A percentile compares a stretch with the other conserved stretches of the same genome.
Conservation (phyloP, 805 yeast genomes). For the Spathaspora gorwiae region DNA sequence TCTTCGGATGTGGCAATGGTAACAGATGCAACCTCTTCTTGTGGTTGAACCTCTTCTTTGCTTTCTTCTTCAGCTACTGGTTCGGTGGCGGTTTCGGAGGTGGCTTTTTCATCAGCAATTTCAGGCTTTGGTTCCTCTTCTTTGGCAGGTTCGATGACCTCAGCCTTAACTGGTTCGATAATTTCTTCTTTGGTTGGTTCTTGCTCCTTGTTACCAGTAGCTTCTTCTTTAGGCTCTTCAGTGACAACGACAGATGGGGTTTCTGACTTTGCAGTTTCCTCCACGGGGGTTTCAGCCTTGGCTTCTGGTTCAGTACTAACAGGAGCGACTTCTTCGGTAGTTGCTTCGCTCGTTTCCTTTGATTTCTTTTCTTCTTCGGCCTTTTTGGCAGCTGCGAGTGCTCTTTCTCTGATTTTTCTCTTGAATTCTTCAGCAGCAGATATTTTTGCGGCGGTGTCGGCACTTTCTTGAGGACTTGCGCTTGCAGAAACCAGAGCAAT, state of each 20-base stretch:
- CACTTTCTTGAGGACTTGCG: slow-evolving; percentile 5
- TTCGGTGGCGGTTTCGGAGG: slow-evolving; percentile 1
- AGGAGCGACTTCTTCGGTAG: background rate
- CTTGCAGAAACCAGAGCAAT: slow-evolving; percentile 9
- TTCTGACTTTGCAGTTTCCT: slow-evolving; percentile 7
- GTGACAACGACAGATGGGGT: background rate
- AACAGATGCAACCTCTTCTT: slow-evolving; percentile 1
- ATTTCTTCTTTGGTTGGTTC: slow-evolving; percentile 5
- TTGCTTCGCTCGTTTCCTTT: background rate
- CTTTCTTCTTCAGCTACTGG: slow-evolving; percentile 7
- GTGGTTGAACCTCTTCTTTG: slow-evolving; percentile 1
- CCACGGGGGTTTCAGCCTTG: background rate
- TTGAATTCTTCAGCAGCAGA: slow-evolving; percentile 34
- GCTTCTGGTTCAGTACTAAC: background rate
- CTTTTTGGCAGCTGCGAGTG: slow-evolving; percentile 4
- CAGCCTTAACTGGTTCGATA: slow-evolving; percentile 7
- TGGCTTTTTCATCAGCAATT: background rate
- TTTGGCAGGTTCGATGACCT: slow-evolving; percentile 2
- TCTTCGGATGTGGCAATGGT: slow-evolving; percentile 3
- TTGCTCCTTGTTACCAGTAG: background rate
- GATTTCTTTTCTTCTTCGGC: slow-evolving; percentile 5
- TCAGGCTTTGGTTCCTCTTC: slow-evolving; percentile 7
- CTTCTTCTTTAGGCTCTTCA: slow-evolving; percentile 3
- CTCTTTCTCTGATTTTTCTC: slow-evolving; percentile 29
- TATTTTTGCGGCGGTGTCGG: slow-evolving; percentile 7